Evolutionary conservation across 78 protist species (phyloP).

Genomic region (Dictyostelium intermedium): DNA sequence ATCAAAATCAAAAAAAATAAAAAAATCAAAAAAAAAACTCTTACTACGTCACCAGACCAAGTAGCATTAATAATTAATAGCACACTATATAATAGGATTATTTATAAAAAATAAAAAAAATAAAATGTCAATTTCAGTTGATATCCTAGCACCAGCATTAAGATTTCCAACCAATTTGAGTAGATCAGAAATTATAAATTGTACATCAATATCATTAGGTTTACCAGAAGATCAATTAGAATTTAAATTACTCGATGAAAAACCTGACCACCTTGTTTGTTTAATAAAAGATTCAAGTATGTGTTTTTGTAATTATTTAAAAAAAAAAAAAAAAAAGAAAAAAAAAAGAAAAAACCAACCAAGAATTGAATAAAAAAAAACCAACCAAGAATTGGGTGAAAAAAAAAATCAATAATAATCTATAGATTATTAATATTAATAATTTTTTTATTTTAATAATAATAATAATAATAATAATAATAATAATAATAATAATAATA

Average conservation of each 20-base stretch:
- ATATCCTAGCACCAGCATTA: conserved; percentile 67
- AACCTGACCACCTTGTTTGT: conserved; percentile 18
- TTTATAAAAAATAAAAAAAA: background rate
- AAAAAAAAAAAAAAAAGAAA: background rate
- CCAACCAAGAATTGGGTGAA: too few species aligned
- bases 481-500: too few species aligned
- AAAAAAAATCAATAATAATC: background rate
- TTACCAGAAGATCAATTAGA: conserved; percentile 46
- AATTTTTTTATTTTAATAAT: too few species aligned
- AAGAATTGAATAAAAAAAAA: too few species aligned
- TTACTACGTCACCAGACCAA: background rate
- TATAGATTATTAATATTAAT: too few species aligned
- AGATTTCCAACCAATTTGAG: conserved; percentile 26
- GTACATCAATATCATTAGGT: conserved; percentile 44
- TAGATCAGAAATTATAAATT: conserved; percentile 31
- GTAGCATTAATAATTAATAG: background rate
- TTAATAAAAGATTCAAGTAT: conserved; percentile 60
- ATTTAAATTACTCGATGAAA: conserved; percentile 5
- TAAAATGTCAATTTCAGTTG: conserved; percentile 48
- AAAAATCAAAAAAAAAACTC: background rate
- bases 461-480: too few species aligned
- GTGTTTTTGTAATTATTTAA: background rate
- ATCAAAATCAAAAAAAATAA: background rate
- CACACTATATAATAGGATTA: too few species aligned
- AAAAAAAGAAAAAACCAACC: too few species aligned